Conservation (phyloP, 2,329 filamentous ascomycete genomes). For the Hypoxylon rubiginosum region DNA sequence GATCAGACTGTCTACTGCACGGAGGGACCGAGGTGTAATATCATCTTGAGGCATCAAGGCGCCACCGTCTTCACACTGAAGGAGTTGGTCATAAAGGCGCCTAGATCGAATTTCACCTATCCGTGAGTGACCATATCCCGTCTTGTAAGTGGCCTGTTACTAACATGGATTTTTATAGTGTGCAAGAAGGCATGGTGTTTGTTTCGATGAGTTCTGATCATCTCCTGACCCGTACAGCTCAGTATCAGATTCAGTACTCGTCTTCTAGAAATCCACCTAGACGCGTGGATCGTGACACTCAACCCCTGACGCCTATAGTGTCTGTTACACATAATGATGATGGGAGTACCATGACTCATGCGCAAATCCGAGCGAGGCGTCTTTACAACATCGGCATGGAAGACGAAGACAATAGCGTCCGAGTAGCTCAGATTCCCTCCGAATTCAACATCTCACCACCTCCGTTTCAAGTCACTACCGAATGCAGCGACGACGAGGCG, state of each 20-base stretch:
- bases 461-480: conserved; percentile 68
- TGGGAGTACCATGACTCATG: conserved; percentile 62
- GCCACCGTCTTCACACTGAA: conserved; percentile 85
- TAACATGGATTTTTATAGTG: conserved; percentile 62
- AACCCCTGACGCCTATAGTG: conserved; percentile 57
- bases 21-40: conserved; percentile 87
- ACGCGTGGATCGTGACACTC: conserved; percentile 47
- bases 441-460: conserved; percentile 65
- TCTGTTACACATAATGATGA: conserved; percentile 68
- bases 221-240: conserved; percentile 77
- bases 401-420: conserved; percentile 60
- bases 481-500: conserved; percentile 72
- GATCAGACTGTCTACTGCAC: conserved; percentile 92
- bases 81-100: conserved; percentile 89
- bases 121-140: conserved; percentile 73
- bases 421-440: conserved; percentile 68
- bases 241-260: conserved; percentile 80
- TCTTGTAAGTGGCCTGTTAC: conserved; percentile 50
- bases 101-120: conserved; percentile 83
- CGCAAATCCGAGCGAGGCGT: conserved; percentile 60
- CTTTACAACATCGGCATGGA: conserved; percentile 59
- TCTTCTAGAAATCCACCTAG: conserved; percentile 46
- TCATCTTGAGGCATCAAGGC: conserved; percentile 85
- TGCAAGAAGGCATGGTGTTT: conserved; percentile 93
- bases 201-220: conserved; percentile 88